phyloP scores from a whole-genome alignment of 1,139 yeast species.

The Fermentozyma sake region DNA sequence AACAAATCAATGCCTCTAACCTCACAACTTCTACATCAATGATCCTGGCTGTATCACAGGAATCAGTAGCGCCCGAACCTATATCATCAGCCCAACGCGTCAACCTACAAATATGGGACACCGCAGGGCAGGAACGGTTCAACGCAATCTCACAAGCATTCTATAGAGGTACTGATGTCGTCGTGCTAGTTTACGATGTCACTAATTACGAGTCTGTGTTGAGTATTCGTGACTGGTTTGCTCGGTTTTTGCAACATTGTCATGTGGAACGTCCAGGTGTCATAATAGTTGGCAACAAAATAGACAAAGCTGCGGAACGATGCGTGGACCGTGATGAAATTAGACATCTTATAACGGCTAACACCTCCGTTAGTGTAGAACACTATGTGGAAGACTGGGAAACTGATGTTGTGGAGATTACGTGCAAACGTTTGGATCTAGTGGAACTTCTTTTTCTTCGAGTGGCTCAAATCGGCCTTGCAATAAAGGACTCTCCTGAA shows the following conservation, averaged over 20 bases:
- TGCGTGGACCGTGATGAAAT: constrained; percentile 41
- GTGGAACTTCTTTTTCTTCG: constrained; percentile 39
- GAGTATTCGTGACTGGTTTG: constrained; percentile 48
- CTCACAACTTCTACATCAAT: too few relatives aligned
- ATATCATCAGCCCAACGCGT: constrained; percentile 17
- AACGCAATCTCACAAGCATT: constrained; percentile 56
- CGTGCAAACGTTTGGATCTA: constrained; percentile 34
- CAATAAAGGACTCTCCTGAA: constrained; percentile 10
- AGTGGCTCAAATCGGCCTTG: constrained; percentile 40
- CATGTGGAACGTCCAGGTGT: constrained; percentile 48
- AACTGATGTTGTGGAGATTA: constrained; percentile 39
- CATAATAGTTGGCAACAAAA: constrained; percentile 53
- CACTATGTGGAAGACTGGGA: constrained; percentile 38
- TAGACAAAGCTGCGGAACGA: constrained; percentile 36
- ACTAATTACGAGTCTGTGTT: constrained; percentile 53
- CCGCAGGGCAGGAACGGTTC: constrained; percentile 65
- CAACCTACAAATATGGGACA: constrained; percentile 58
- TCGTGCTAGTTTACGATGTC: constrained; percentile 52
- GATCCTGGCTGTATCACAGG: too few relatives aligned
- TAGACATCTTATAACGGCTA: constrained; percentile 29
- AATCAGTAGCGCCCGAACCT: too few relatives aligned
- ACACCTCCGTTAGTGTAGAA: constrained; percentile 22
- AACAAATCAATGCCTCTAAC: too few relatives aligned
- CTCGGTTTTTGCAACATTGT: constrained; percentile 47
- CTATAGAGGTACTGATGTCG: constrained; percentile 59